Base-by-base conservation (phyloP, 768 basidiomycete species). In the Podaxis carcinomalis region DNA sequence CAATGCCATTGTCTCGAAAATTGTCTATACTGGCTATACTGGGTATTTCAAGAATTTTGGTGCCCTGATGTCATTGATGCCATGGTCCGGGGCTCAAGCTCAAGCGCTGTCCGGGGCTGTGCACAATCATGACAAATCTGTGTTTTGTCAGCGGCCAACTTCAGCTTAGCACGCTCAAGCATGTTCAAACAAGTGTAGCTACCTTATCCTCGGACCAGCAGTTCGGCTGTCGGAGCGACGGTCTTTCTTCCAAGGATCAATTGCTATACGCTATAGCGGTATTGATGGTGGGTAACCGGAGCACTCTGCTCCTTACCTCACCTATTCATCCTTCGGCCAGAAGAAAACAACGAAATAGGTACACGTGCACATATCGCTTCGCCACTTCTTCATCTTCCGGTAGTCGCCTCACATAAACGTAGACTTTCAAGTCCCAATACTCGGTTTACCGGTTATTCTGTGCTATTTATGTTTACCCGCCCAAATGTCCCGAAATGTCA, bases 381-480 rank as follows among this genome's bases (percentile, higher is more conserved):
- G 10, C 36, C 28, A 9, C n/a, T 28, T 37, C 35, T 4, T 6
- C 14, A 27, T 3, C 16, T 10, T 19, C 27, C 36, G 40, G 9
- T 21, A 14, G 36, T 23, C 23, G 35, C 23, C 16, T 28, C 36
- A 16, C 36, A 14, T 10, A n/a, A 51, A 5, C 16, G 13, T 19
- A 51, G 37, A n/a, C 27, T 47, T 56, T n/a, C 23, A 19, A 14
- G 10, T 16, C n/a, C 56, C 58, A 51, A 52, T n/a, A 60, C 51
- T 53, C 59, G 51, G 51, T 40, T 35, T 42, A 21, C 13, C 39
- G 50, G 37, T 25, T 27, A 16, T 27, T 35, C 5, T 21, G 23
- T 36, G 32, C 58, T 59, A 59, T 52, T 59, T 53, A 40, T 52
- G 58, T 51, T 46, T 27, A 42, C 11, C 58, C 40, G 50, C 40